A percentile compares a stretch with the other conserved stretches of the same genome.
phyloP scores from a whole-genome alignment of 768 basidiomycete species.

The Lentinula boryana region DNA sequence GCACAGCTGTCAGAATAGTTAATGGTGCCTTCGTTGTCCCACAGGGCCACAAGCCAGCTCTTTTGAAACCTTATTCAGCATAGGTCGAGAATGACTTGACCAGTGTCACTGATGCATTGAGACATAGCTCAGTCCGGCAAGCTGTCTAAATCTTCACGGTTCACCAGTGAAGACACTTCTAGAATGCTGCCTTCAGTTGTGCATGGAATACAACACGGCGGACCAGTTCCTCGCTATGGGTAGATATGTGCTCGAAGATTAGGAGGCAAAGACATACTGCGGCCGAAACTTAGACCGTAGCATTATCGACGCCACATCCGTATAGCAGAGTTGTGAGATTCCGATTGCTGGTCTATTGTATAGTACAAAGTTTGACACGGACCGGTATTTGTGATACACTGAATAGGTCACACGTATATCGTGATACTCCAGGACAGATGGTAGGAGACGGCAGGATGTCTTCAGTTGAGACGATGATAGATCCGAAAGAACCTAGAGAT shows the following conservation, averaged over 20 bases:
- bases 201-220: no score
- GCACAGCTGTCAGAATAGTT: no score
- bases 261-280: not conserved
- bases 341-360: not conserved
- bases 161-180: no score
- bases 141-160: no score
- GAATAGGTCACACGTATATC: not conserved
- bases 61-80: no score
- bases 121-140: no score
- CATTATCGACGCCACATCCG: not conserved
- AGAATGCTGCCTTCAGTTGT: no score
- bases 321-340: not conserved
- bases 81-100: not conserved
- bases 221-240: no score
- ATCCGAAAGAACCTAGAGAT: not conserved
- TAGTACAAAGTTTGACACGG: not conserved
- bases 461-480: not conserved
- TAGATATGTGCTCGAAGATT: not conserved
- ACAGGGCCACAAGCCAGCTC: no score
- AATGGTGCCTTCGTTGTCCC: no score
- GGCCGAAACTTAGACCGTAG: not conserved
- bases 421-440: not conserved
- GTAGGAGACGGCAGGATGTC: not conserved
- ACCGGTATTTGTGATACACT: not conserved
- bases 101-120: no score